phyloP scores from a whole-genome alignment of 352 stramenopile genomes.

The Globisporangium yorkense region DNA sequence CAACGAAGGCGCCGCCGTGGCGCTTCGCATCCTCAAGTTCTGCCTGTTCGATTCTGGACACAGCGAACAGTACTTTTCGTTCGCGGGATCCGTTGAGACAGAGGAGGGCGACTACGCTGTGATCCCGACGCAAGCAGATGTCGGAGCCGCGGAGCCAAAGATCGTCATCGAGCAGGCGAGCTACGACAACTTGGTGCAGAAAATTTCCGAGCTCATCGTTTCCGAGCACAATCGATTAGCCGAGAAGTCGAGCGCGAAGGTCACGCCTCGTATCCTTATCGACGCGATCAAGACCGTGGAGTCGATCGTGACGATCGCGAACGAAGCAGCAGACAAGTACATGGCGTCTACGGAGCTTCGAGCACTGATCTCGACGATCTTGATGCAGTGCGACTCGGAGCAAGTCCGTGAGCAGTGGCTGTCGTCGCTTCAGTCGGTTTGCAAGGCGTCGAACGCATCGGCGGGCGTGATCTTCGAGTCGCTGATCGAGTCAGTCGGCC shows the following conservation, averaged over 20 bases:
- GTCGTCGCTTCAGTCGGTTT: constrained; percentile 72
- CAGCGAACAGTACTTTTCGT: constrained; percentile 39
- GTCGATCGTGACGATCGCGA: constrained; percentile 67
- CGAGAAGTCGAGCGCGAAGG: constrained; percentile 19
- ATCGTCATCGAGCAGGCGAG: constrained; percentile 50
- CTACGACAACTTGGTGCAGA: constrained; percentile 68
- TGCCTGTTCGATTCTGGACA: constrained; percentile 72
- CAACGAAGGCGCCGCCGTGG: constrained; percentile 80
- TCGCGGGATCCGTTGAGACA: constrained; percentile 7
- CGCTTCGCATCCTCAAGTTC: constrained; percentile 79
- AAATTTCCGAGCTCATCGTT: constrained; percentile 74
- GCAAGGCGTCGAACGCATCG: constrained; percentile 33
- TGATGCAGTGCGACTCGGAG: constrained; percentile 59
- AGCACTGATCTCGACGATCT: constrained; percentile 45
- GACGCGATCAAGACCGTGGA: constrained; percentile 81
- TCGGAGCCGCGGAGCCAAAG: constrained; percentile 20
- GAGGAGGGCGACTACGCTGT: constrained; percentile 18
- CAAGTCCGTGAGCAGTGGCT: constrained; percentile 84
- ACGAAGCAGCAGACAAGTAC: constrained; percentile 61
- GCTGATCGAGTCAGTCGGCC: constrained; percentile 51
- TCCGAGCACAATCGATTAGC: constrained; percentile 52
- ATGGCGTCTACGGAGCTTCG: constrained; percentile 39
- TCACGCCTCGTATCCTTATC: constrained; percentile 69
- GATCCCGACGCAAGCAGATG: constrained; percentile 9
- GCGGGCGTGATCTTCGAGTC: constrained; percentile 58